These are phyloP conservation scores for Trichoderma citrinoviride DNA, from an alignment of 2,329 filamentous ascomycete genomes.

Conservation along the genomic window DNA sequence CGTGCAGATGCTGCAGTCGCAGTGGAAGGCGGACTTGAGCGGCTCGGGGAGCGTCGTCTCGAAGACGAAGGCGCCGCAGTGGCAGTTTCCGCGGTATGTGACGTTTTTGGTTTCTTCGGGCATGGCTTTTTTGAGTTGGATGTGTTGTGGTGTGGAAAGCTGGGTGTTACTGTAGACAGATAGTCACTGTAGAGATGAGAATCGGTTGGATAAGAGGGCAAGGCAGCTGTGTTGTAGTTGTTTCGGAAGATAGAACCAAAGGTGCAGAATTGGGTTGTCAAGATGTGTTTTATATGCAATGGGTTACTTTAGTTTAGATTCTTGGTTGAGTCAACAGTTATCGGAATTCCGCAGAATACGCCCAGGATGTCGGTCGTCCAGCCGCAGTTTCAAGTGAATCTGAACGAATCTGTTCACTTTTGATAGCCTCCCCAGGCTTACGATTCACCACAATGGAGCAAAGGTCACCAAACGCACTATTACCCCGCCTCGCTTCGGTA, in stretches of 20 bases:
- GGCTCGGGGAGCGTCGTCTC: conserved; percentile 53
- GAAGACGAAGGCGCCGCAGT: conserved; percentile 55
- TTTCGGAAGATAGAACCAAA: background rate
- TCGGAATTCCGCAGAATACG: too few species aligned
- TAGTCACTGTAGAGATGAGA: too few species aligned
- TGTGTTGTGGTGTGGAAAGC: background rate
- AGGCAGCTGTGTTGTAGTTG: background rate
- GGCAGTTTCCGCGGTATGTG: conserved; percentile 57
- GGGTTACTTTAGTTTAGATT: too few species aligned
- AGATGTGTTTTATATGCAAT: background rate
- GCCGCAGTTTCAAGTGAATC: background rate
- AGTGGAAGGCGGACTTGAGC: conserved; percentile 54
- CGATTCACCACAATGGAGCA: background rate
- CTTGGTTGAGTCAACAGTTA: too few species aligned
- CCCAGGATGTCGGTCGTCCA: background rate
- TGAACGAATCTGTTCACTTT: background rate
- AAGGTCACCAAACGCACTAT: background rate
- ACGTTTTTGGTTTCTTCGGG: conserved; percentile 27
- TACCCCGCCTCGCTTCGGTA: background rate
- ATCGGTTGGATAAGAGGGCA: too few species aligned
- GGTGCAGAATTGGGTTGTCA: background rate
- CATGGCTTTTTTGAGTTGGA: too few species aligned
- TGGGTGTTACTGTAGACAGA: too few species aligned
- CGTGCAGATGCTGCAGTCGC: conserved; percentile 66
- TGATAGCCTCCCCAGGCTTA: background rate